Base-by-base conservation (phyloP, 2,329 filamentous ascomycete genomes). In the Clarireedia hainanense region DNA sequence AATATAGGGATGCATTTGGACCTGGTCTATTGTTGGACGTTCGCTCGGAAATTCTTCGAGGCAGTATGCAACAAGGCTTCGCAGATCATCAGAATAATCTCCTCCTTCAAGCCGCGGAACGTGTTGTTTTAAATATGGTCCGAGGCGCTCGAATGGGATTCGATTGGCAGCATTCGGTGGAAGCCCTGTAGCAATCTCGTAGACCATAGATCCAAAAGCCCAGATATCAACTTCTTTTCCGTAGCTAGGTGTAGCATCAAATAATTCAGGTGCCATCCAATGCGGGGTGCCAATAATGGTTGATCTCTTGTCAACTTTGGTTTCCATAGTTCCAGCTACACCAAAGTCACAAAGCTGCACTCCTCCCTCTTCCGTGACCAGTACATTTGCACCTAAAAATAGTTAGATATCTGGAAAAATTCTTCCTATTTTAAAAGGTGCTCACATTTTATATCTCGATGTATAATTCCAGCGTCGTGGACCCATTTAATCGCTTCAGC, bases 341-440 rank as follows among this genome's bases (percentile, higher is more conserved):
- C 89, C 89, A 69, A 94, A 94, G 68, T 94, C 89, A 67, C 88
- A 91, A 36, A 94, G 79, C 69, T 94, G 89, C 6, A 94, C 86
- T 27, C 81, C 75, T 26, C 89, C 89, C 37, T 83, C 79, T 70
- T 92, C 88, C 5, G 85, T 88, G 59, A 94, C 82, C 55, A 92
- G 77, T 34, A 94, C 85, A 65, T 94, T 94, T 61, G 88, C 88
- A 43, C 51, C 52, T 49, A 42, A 43, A 10, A 40, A 26, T n/a
- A n/a, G 23, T 40, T 27, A 39, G 42, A 2, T 24, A 24, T 12
- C 5, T 27, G n/a, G 52, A 9, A 12, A 40, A 36, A 36, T 12
- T 12, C 34, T n/a, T 14, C 12, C 9, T 15, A 10, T 15, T 6
- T 39, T 6, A 27, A n/a, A 10, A 34, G 50, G 43, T 24, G 52